These are phyloP conservation scores for Trypanosoma lewisi DNA, from an alignment of 208 protist species.

Conservation along the genomic window DNA sequence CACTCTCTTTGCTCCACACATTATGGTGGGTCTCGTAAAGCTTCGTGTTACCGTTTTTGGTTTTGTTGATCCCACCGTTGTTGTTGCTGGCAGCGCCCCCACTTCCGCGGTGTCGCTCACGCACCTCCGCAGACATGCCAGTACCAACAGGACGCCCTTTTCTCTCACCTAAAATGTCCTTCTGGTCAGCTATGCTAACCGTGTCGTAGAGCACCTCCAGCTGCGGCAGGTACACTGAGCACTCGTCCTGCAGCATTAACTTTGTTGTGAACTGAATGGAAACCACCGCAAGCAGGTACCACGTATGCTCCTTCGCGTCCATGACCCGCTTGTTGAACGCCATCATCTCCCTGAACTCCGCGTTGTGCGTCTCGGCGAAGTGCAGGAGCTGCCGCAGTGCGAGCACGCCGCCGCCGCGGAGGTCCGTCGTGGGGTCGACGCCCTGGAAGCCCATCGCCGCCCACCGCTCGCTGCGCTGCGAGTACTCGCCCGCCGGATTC, in stretches of 20 bases:
- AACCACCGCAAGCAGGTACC: conserved; percentile 84
- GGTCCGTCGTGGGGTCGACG: conserved; percentile 82
- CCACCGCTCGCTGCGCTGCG: conserved; percentile 57
- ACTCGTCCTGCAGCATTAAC: conserved; percentile 60
- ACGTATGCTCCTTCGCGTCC: conserved; percentile 38
- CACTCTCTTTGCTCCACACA: conserved; percentile 17
- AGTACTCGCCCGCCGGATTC: conserved; percentile 34
- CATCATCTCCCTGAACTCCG: conserved; percentile 68
- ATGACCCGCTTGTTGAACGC: conserved; percentile 55
- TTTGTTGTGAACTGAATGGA: conserved; percentile 84
- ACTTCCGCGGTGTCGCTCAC: conserved; percentile 2
- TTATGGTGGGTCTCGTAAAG: no score
- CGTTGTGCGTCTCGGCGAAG: conserved; percentile 70
- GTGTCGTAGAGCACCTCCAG: conserved; percentile 77
- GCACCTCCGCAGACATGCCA: background rate
- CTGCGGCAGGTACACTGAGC: conserved; percentile 48
- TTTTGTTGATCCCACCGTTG: background rate
- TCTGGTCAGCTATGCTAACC: conserved; percentile 19
- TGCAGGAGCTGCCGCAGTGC: conserved; percentile 75
- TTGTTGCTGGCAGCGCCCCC: background rate
- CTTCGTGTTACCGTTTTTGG: background rate
- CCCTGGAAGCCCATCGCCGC: conserved; percentile 84
- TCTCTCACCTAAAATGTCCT: background rate
- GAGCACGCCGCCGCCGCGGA: conserved; percentile 82
- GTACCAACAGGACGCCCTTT: background rate